These are phyloP conservation scores for Fusarium sp. DNA, from an alignment of 2,329 filamentous ascomycete genomes.

Conservation along the genomic window DNA sequence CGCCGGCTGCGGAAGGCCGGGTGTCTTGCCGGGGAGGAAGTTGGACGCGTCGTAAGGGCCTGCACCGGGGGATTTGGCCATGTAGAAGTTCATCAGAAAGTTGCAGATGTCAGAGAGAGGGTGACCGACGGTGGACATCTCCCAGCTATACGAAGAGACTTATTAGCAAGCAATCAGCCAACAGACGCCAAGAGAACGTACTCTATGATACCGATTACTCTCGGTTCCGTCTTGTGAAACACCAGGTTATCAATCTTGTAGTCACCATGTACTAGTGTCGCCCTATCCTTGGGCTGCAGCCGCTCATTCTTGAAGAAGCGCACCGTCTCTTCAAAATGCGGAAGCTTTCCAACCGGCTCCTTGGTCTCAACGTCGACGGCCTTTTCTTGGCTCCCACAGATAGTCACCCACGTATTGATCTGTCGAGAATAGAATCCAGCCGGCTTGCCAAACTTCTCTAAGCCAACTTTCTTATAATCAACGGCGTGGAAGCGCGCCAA, in stretches of 20 bases:
- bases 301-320: constrained; percentile 79
- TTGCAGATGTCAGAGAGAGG: constrained; percentile 93
- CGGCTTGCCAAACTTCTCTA: constrained; percentile 80
- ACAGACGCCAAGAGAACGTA: constrained; percentile 56
- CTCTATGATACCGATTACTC: constrained; percentile 94
- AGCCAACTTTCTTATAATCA: constrained; percentile 73
- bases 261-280: constrained; percentile 90
- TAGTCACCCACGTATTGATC: constrained; percentile 83
- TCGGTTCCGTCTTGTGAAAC: constrained; percentile 89
- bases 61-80: constrained; percentile 48
- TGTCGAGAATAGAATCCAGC: constrained; percentile 89
- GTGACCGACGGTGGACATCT: constrained; percentile 98
- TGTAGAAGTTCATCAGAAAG: constrained; percentile 66
- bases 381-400: constrained; percentile 83
- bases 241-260: constrained; percentile 96
- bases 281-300: constrained; percentile 82
- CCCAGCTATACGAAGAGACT: constrained; percentile 73
- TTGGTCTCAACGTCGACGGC: constrained; percentile 83
- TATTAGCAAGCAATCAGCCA: constrained; percentile 2
- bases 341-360: constrained; percentile 83
- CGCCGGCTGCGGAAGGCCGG: constrained; percentile 70
- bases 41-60: constrained; percentile 55
- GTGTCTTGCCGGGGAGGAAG: constrained; percentile 75
- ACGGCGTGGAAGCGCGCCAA: constrained; percentile 89
- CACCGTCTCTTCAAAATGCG: constrained; percentile 85